Percentiles rank a stretch among this genome's conserved stretches.
Evolutionary conservation across 345 rosid species (phyloP).

Genomic region (Microthlaspi erraticum): DNA sequence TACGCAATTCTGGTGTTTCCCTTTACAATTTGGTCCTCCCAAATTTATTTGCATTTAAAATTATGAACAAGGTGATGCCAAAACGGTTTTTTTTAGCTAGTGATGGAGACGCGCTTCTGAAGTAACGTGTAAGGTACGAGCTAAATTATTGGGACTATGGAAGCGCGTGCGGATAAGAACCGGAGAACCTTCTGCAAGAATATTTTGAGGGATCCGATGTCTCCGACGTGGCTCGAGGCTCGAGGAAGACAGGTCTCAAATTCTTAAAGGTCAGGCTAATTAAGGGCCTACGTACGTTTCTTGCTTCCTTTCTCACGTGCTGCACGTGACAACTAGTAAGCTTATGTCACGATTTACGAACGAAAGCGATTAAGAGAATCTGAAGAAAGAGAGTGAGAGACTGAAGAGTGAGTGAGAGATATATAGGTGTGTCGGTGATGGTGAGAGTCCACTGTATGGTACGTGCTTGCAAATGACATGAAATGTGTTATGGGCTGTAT

Average conservation of each 20-base stretch:
- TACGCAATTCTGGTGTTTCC: no score
- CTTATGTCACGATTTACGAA: conserved; percentile 3
- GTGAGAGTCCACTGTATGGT: conserved; percentile 9
- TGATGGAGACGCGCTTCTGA: no score
- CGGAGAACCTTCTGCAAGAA: conserved; percentile 30
- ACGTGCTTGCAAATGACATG: neutral
- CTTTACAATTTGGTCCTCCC: no score
- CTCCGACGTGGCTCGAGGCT: conserved; percentile 23
- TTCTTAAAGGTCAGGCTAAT: conserved; percentile 14
- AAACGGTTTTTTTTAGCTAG: no score
- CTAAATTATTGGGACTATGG: conserved; percentile 10
- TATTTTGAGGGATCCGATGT: conserved; percentile 25
- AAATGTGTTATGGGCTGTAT: conserved; percentile 12
- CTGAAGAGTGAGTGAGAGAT: neutral
- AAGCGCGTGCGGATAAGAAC: conserved; percentile 34
- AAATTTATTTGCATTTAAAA: no score
- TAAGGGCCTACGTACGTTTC: neutral
- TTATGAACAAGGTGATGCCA: no score
- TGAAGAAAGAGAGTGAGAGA: neutral
- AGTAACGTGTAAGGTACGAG: neutral
- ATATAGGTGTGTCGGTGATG: conserved; percentile 16
- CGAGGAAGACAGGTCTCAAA: conserved; percentile 17
- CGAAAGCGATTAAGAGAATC: conserved; percentile 6
- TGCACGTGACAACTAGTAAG: conserved; percentile 10
- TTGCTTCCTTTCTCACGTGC: conserved; percentile 17